A percentile compares a stretch with the other conserved stretches of the same genome.
Conservation (phyloP, 139 green algal species). For the Tetradesmus obliquus region DNA sequence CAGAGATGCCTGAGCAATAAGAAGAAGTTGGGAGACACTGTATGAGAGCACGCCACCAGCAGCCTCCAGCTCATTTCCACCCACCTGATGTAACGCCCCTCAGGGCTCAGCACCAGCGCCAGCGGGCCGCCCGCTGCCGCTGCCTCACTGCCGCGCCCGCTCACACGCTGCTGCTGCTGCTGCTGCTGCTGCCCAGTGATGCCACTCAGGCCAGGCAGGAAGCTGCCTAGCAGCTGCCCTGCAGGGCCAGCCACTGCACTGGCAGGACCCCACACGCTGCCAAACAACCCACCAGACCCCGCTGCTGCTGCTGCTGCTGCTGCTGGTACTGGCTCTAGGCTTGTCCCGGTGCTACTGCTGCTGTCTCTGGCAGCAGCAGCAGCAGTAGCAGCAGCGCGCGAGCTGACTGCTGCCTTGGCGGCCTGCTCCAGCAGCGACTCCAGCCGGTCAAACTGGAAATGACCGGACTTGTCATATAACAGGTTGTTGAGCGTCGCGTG, state of each 20-base stretch:
- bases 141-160: constrained; percentile 47
- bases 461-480: constrained; percentile 75
- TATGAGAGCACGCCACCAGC: neutral
- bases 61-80: neutral
- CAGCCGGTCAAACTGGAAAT: constrained; percentile 85
- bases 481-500: constrained; percentile 76
- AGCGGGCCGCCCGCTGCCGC: constrained; percentile 66
- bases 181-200: neutral
- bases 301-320: constrained; percentile 15
- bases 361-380: neutral
- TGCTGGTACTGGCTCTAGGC: neutral
- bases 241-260: neutral
- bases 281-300: neutral
- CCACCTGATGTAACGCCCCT: constrained; percentile 79
- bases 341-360: neutral
- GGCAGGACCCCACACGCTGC: constrained; percentile 13
- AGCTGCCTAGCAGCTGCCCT: neutral
- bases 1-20: no score
- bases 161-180: constrained; percentile 1
- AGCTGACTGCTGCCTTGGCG: constrained; percentile 3
- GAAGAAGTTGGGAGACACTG: no score
- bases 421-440: constrained; percentile 82
- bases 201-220: neutral
- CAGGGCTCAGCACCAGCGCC: constrained; percentile 78
- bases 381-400: neutral